Percentiles rank a stretch among this genome's conserved stretches.
Evolutionary conservation across 2,329 filamentous ascomycete species (phyloP).

Genomic region (Verticillium isaacii): DNA sequence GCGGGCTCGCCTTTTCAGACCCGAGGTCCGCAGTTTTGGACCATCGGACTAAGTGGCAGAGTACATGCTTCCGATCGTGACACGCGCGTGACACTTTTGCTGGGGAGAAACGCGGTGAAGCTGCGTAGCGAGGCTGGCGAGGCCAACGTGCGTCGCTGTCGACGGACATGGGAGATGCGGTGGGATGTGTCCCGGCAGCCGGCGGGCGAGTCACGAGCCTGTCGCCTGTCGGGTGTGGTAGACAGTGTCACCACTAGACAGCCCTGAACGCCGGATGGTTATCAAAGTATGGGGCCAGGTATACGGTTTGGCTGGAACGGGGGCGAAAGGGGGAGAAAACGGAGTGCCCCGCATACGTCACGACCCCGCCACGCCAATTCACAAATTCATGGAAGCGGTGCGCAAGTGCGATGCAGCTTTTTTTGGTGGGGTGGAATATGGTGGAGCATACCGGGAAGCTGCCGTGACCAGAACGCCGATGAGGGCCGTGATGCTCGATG

Average conservation of each 20-base stretch:
- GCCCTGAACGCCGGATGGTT: neutral
- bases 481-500: neutral
- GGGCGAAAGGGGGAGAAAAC: neutral
- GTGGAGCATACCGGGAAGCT: neutral
- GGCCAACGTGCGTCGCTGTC: neutral
- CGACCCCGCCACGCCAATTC: neutral
- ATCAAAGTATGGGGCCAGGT: neutral
- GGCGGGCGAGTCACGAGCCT: too few relatives aligned
- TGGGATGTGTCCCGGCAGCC: too few relatives aligned
- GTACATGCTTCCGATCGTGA: conserved; percentile 38
- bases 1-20: conserved; percentile 57
- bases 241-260: neutral
- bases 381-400: neutral
- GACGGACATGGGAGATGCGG: neutral
- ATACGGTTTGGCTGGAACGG: neutral
- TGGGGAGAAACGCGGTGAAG: neutral
- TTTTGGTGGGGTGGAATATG: neutral
- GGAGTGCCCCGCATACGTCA: conserved; percentile 12
- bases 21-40: conserved; percentile 54
- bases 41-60: conserved; percentile 60
- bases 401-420: neutral
- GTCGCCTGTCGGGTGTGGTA: too few relatives aligned
- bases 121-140: neutral
- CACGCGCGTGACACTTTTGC: neutral
- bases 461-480: neutral